Evolutionary conservation across 306 rosid species (phyloP), one percentile per base, ranked within the genome.

Genomic region (Arachis stenosperma): DNA sequence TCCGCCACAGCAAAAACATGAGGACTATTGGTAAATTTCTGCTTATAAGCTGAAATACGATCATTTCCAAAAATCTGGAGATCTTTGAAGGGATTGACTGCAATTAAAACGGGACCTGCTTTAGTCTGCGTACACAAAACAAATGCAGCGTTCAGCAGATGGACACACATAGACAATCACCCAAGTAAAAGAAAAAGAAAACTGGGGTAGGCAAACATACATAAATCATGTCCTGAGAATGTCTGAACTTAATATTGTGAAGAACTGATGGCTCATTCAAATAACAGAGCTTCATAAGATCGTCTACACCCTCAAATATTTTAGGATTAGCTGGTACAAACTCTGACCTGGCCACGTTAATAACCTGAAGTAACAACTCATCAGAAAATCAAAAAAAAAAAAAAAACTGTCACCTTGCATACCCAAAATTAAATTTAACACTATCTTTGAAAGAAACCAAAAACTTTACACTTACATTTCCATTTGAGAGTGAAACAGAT

Each of bases 201-300:
- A 67, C 30, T 66, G 75, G 75, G 75, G 75, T 76, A 67, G 57
- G 69, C 61, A 80, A 63, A 84, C 96, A 75, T 80, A 94, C 99
- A 84, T 94, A 94, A 75, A 91, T 86, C 81, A 70, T 71, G 61
- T 87, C 92, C 71, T 63, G 86, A 56, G 92, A 87, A 87, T 88
- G 91, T 89, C 98, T 84, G 42, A 42, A 69, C 69, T 58, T 88
- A 46, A 91, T 95, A 83, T 84, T 91, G 86, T 85, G 78, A 79
- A 91, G 87, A 81, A 88, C 87, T 3, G 98, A 90, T 27, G 99
- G 98, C 69, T 95, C 98, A 15, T 95, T 95, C 85, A 95, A 73
- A 81, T 83, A 92, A 84, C 90, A 79, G 53, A 95, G 97, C 74
- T 90, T 91, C n/a, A 69, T 64, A 58, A 95, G 97, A 86, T 95